Percentiles rank a stretch among this genome's conserved stretches.
These are phyloP conservation scores for Trifolium fragiferum DNA, from an alignment of 306 rosid genomes.

Conservation along the genomic window DNA sequence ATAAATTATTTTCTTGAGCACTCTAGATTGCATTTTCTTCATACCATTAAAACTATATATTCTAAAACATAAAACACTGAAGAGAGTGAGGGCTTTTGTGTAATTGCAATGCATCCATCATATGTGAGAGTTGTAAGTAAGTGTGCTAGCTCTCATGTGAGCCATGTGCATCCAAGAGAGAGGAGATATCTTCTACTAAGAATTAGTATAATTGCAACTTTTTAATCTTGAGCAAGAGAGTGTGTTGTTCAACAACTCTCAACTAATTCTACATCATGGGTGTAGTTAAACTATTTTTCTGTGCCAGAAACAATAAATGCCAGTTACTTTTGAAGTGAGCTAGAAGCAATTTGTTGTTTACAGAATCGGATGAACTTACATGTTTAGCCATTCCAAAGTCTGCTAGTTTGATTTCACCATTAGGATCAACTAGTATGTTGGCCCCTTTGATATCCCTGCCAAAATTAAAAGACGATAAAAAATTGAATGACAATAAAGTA, in stretches of 20 bases:
- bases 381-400: slow-evolving; percentile 99
- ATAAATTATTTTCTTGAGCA: neutral
- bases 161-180: slow-evolving; percentile 21
- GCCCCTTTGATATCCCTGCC: slow-evolving; percentile 99
- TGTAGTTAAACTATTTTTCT: slow-evolving; percentile 19
- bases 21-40: slow-evolving; percentile 29
- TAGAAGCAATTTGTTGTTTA: slow-evolving; percentile 44
- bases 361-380: slow-evolving; percentile 54
- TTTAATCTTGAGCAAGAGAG: slow-evolving; percentile 37
- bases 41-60: slow-evolving; percentile 12
- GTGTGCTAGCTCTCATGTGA: slow-evolving; percentile 25
- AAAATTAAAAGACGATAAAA: slow-evolving; percentile 32
- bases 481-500: slow-evolving; percentile 27
- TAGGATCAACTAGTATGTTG: slow-evolving; percentile 93
- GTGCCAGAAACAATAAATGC: slow-evolving; percentile 34
- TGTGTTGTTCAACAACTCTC: slow-evolving; percentile 28
- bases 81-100: slow-evolving; percentile 4
- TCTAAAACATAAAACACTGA: slow-evolving; percentile 17
- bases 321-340: slow-evolving; percentile 32
- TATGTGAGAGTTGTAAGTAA: neutral
- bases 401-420: slow-evolving; percentile 94
- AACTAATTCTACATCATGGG: slow-evolving; percentile 36
- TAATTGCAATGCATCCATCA: neutral
- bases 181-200: slow-evolving; percentile 22
- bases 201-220: slow-evolving; percentile 32